Conservation (phyloP, 495 filamentous ascomycete species). For the Hypoxylon perforatum region DNA sequence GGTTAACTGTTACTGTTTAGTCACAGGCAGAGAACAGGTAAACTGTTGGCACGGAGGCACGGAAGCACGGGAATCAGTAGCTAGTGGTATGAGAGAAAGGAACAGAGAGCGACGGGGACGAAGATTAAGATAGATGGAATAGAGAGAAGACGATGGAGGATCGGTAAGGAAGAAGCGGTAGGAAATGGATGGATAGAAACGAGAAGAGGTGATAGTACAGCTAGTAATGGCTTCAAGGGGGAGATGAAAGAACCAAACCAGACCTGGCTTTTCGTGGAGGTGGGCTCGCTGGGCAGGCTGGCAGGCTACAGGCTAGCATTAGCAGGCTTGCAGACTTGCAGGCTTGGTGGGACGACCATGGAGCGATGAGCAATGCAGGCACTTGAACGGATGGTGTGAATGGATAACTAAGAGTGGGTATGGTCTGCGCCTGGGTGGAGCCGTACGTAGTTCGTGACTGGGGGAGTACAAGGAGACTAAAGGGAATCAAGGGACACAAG, state of each 20-base stretch:
- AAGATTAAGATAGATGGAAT: constrained; percentile 49
- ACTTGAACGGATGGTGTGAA: constrained; percentile 41
- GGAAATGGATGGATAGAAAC: constrained; percentile 48
- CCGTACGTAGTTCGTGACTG: constrained; percentile 36
- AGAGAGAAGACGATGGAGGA: constrained; percentile 45
- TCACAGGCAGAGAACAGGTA: no score
- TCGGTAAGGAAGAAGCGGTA: constrained; percentile 46
- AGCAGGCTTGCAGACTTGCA: no score
- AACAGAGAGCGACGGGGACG: constrained; percentile 46
- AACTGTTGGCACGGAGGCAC: constrained; percentile 1
- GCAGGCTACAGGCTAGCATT: no score
- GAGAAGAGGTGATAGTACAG: constrained; percentile 35
- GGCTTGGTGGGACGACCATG: constrained; percentile 48
- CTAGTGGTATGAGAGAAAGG: constrained; percentile 40
- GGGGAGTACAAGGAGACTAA: constrained; percentile 47
- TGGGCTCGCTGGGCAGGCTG: constrained; percentile 23
- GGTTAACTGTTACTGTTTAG: not conserved
- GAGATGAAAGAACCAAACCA: constrained; percentile 31
- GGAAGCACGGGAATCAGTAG: constrained; percentile 43
- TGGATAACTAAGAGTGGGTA: constrained; percentile 14
- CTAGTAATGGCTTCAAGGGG: constrained; percentile 40
- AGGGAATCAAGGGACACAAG: constrained; percentile 4
- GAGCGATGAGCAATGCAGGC: constrained; percentile 46
- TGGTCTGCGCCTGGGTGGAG: constrained; percentile 32
- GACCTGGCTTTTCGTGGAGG: constrained; percentile 39